Evolutionary conservation across 441 rosid species (phyloP), one percentile per base, ranked within the genome.

Genomic region (Pelargonium australe): DNA sequence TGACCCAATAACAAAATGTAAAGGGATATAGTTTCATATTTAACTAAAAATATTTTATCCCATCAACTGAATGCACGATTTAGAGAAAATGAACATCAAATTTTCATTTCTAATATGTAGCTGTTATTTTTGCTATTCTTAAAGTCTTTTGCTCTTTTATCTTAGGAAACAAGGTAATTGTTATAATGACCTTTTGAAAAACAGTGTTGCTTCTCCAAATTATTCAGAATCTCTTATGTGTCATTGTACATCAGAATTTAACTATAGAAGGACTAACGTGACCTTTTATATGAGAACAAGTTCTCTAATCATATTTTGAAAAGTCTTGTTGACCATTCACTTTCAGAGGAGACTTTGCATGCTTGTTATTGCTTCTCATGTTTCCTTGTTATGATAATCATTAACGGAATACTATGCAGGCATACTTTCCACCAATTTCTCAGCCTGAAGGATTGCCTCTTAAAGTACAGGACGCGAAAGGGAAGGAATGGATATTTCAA

Each of bases 401-500:
- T n/a, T 23, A 60, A 71, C 65, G 12, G 68, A 66, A n/a, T 66
- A 69, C 79, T 64, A 61, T 60, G 70, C 87, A 95, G 99, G 95
- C 96, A 68, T 89, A 89, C 79, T 91, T 95, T 45, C 99, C 99
- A 19, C 85, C 76, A 72, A 88, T 95, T 75, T 86, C 89, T 69
- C 83, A 85, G 79, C 83, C 96, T 58, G 94, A 89, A 84, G 99
- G 99, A 68, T 81, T 91, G 69, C 98, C 99, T 58, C 95, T 95
- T 68, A 88, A 83, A 82, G 85, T 95, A 74, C 96, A 88, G 83
- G 99, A 95, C 82, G 75, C 96, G 67, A 89, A 79, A 84, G 99
- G 99, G 74, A 89, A 83, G 79, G 99, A 89, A 73, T 96, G 99
- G 98, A 77, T 81, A 79, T 96, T 92, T 83, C 97, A 85, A 80